Evolutionary conservation across 305 asterid genomes (phyloP).

Genomic region (Stenogyne calaminthoides): DNA sequence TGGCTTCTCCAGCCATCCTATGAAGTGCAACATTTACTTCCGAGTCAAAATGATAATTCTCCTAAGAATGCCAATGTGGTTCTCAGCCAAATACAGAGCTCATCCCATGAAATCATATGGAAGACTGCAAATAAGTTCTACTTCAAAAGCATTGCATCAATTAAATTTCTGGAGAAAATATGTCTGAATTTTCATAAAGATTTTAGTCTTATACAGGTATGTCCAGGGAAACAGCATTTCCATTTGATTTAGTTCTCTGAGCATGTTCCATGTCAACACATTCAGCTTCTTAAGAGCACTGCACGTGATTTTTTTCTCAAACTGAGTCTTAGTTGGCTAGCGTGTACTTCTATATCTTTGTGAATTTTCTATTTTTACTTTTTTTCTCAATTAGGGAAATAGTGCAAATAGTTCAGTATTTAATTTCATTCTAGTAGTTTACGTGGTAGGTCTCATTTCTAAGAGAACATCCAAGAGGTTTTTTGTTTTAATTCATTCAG

Average conservation of each 20-base stretch:
- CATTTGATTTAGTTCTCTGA: conserved; percentile 19
- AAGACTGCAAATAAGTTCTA: conserved; percentile 67
- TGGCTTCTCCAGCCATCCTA: conserved; percentile 93
- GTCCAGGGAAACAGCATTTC: neutral
- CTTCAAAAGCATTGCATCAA: conserved; percentile 83
- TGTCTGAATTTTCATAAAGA: conserved; percentile 78
- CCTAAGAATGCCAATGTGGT: conserved; percentile 34
- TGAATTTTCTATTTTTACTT: neutral
- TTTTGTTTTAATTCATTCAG: neutral
- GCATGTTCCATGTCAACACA: conserved; percentile 1
- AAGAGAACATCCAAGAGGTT: neutral
- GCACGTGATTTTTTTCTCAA: neutral
- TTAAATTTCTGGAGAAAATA: conserved; percentile 61
- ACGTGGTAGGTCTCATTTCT: neutral
- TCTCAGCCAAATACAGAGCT: conserved; percentile 34
- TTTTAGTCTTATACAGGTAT: conserved; percentile 81
- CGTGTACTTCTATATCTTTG: neutral
- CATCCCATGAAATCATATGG: conserved; percentile 58
- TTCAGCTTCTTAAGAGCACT: neutral
- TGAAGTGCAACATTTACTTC: conserved; percentile 72
- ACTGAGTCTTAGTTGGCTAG: neutral
- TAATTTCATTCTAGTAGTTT: neutral
- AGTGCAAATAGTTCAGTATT: neutral
- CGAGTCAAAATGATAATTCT: conserved; percentile 37
- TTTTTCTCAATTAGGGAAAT: neutral